Evolutionary conservation across 768 basidiomycete genomes (phyloP).

Genomic region (Gloeopeniophorella convolvens): DNA sequence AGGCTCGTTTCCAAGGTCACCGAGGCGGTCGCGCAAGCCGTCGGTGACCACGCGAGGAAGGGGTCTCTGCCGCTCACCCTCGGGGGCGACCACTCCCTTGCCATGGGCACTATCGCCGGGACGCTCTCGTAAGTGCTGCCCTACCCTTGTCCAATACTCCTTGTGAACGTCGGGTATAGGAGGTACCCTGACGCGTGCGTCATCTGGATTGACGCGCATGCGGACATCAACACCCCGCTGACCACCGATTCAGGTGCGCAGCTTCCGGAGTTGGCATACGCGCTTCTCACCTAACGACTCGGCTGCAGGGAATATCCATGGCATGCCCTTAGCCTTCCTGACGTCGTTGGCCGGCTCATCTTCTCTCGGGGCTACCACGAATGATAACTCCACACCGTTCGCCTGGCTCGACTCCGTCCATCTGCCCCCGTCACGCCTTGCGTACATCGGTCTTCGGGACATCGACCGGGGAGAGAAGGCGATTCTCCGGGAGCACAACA

Average conservation of each 20-base stretch:
- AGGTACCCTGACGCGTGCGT: slow-evolving; percentile 77
- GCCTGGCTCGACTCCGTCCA: slow-evolving; percentile 52
- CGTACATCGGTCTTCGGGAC: slow-evolving; percentile 97
- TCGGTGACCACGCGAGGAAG: slow-evolving; percentile 67
- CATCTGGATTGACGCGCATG: slow-evolving; percentile 96
- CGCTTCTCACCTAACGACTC: background rate
- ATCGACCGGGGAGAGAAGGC: slow-evolving; percentile 84
- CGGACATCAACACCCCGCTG: slow-evolving; percentile 89
- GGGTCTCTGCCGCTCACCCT: slow-evolving; percentile 85
- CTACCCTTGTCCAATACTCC: slow-evolving; percentile 7
- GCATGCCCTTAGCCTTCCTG: slow-evolving; percentile 97
- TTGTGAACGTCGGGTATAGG: slow-evolving; percentile 31
- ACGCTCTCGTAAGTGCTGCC: slow-evolving; percentile 55
- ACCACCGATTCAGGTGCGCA: slow-evolving; percentile 66
- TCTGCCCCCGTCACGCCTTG: slow-evolving; percentile 68
- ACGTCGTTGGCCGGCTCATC: slow-evolving; percentile 28
- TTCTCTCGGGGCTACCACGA: background rate
- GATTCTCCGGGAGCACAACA: slow-evolving; percentile 82
- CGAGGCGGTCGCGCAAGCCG: slow-evolving; percentile 67
- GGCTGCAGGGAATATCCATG: slow-evolving; percentile 82
- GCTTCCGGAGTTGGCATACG: background rate
- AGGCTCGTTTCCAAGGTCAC: slow-evolving; percentile 78
- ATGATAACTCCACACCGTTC: slow-evolving; percentile 26
- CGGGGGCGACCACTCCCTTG: slow-evolving; percentile 94
- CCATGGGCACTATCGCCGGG: slow-evolving; percentile 93